Evolutionary conservation across 768 basidiomycete species (phyloP), one percentile per base, ranked within the genome.

Genomic region (Suillus bovinus): DNA sequence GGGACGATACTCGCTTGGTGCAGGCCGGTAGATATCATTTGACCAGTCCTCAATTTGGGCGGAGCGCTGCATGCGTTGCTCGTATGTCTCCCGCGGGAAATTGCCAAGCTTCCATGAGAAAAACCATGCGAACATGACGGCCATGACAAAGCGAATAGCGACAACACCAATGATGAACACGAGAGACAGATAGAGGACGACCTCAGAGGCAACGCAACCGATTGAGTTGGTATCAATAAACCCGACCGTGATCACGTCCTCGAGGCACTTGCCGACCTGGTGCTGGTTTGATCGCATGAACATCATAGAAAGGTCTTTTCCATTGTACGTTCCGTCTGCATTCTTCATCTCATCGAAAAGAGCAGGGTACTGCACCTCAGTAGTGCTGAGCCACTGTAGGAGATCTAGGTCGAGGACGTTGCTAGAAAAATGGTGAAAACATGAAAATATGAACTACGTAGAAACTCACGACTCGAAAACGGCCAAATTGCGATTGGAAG

Each of bases 91-190:
- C 42, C 86, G 84, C 64, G 91, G 90, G 82, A 96, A 99, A 66
- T 92, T 90, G 54, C 97, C 97, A 46, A 99, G 82, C 70, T 87
- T 87, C 89, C 92, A 94, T n/a, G 91, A 94, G 74, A 93, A 90
- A 84, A 98, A 99, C 97, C 97, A 99, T 29, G 91, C 84, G 77
- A 99, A 99, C 73, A 96, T 82, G 71, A 97, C 92, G 53, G 97
- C 97, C 94, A 99, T 96, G 68, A 84, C 80, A 78, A 99, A 99
- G 39, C 94, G 92, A 74, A 97, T 94, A 59, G 86, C 83, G 66
- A 99, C 96, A 64, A 99, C 96, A 63, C 96, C 96, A 65, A 96
- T 89, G 74, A 99, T 99, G 84, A 99, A 97, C 67, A 94, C 84
- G 69, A 99, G 88, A 53, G 96, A 98, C 61, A 96, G 82, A 74